Percentiles rank a stretch among this genome's conserved stretches.
Evolutionary conservation across 2,329 filamentous ascomycete species (phyloP).

Genomic region (Pestalotiopsis sp.): DNA sequence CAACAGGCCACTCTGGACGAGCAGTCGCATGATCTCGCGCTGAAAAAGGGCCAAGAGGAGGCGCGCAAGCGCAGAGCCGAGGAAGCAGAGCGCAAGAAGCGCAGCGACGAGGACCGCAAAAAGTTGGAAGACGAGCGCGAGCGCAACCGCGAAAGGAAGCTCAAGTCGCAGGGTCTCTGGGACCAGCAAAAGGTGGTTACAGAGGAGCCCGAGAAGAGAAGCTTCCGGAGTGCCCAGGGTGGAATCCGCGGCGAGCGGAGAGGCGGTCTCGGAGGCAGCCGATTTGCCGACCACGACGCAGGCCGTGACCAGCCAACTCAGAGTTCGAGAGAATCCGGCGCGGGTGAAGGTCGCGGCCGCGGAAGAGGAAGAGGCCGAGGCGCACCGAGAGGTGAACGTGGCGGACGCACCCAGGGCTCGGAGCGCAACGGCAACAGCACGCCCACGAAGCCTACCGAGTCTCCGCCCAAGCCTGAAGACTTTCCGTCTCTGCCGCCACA

Average conservation of each 20-base stretch:
- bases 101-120: constrained; percentile 54
- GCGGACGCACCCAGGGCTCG: constrained; percentile 27
- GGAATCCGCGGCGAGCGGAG: constrained; percentile 41
- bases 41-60: constrained; percentile 60
- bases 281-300: constrained; percentile 40
- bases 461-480: constrained; percentile 37
- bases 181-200: constrained; percentile 58
- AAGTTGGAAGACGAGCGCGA: constrained; percentile 62
- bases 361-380: constrained; percentile 35
- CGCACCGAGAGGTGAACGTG: constrained; percentile 27
- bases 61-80: constrained; percentile 52
- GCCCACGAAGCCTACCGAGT: constrained; percentile 21
- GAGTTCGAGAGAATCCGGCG: constrained; percentile 25
- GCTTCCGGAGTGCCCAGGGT: constrained; percentile 42
- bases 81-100: constrained; percentile 53
- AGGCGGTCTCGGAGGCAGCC: constrained; percentile 40
- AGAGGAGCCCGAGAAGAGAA: constrained; percentile 36
- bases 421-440: constrained; percentile 19
- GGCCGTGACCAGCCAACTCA: constrained; percentile 20
- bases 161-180: constrained; percentile 62
- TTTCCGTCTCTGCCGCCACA: constrained; percentile 42
- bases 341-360: constrained; percentile 36
- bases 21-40: constrained; percentile 56
- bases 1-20: constrained; percentile 61
- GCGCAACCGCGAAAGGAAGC: constrained; percentile 62